Base-by-base conservation (phyloP, 495 filamentous ascomycete genomes). In the Aspergillus baeticus region DNA sequence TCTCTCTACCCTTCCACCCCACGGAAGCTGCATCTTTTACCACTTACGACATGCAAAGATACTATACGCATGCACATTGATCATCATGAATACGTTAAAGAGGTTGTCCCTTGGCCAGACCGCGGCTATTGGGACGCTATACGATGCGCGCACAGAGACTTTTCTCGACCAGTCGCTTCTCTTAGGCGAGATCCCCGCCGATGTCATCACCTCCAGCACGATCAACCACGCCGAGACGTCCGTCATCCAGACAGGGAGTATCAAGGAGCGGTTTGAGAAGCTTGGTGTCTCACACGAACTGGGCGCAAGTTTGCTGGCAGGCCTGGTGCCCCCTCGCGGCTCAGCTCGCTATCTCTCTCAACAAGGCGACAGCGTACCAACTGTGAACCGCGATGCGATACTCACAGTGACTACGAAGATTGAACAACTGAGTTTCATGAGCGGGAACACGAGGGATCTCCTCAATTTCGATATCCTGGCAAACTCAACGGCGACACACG, bases 391-490 rank as follows among this genome's bases (percentile, higher is more conserved):
- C 0, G 51, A 13, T 2, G 51, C 43, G 6, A 26, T 53, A 8
- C 34, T 43, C n/a, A 53, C 37, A 2, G 26, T 53, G 1, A 44
- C 23, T 3, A 34, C 51, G 7, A 33, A 26, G 18, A 53, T 53
- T 17, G 51, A 53, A 18, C 51, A 53, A 14, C 15, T 53, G 18
- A 53, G 39, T 17, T 53, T 53, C 51, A 33, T 53, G 51, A 21
- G 17, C 13, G 51, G 23, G 2, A 22, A 39, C 18, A 15, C 21
- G 17, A 14, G 51, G 6, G 51, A 44, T n/a, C 15, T 23, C 22
- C 26, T 53, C 7, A 44, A 53, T n/a, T 17, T 53, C 4, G 51
- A 35, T 10, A 23, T 29, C 6, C n/a, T 53, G 10, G 22, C 21
- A 17, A 21, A 15, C 13, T n/a, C 38, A 3, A n/a, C 21, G 14